Base-by-base conservation (phyloP, 805 yeast genomes). In the Lipomyces japonicus region DNA sequence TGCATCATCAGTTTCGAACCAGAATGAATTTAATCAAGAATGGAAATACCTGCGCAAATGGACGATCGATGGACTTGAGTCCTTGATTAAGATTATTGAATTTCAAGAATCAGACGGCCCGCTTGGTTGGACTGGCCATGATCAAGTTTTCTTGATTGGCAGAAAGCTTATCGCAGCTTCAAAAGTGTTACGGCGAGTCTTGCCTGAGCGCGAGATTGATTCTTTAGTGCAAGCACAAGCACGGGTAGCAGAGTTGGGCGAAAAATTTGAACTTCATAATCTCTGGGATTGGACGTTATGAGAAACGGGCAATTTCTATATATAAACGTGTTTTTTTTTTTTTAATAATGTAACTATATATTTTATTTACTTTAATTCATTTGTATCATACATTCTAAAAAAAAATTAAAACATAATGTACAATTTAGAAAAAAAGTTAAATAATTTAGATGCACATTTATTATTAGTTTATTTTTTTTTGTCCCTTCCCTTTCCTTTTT, bases 81-180 rank as follows among this genome's bases (percentile, higher is more conserved):
- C n/a, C 31, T 35, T 39, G 21, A 12, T 18, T 12, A 42, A 35
- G 16, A n/a, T 41, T 28, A 16, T 41, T 18, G 22, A 44, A 14
- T 21, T 41, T 30, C 22, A 41, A n/a, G 22, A 40, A 10, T 35
- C 43, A 14, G 56, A 51, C 40, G 56, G 56, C 1, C 44, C 51
- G 10, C 40, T 51, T 6, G 52, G 56, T 6, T 51, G 56, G 56
- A 42, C 48, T 10, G 25, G 42, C 10, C 16, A 14, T 10, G 48
- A 39, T 5, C 48, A 39, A 3, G 46, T 44, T n/a, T 52, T 52
- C 25, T 18, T 44, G 25, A 25, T 52, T 28, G 53, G 52, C 6
- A 25, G 53, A 34, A 48, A 52, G n/a, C 16, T 52, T 4, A 26
- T 22, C 14, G 45, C 18, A 16, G 35, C 34, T 4, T n/a, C 18